Percentiles rank a stretch among this genome's conserved stretches.
phyloP scores from a whole-genome alignment of 495 filamentous ascomycete species.

The Talaromyces stipitatus region DNA sequence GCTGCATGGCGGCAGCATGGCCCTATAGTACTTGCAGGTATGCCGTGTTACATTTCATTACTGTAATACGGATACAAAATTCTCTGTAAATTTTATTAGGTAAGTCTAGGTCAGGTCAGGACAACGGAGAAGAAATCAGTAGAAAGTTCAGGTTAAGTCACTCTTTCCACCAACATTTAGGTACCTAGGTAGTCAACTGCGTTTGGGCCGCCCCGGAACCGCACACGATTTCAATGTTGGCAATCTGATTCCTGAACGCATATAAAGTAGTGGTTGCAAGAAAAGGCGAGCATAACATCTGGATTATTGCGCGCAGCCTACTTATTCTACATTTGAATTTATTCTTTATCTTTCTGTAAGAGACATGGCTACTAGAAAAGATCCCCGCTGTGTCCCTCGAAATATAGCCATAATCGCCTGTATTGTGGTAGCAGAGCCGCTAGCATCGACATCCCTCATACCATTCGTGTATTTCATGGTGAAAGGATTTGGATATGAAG shows the following conservation, averaged over 20 bases:
- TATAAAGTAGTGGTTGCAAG: no score
- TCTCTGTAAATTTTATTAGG: neutral
- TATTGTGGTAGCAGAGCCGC: constrained; percentile 2
- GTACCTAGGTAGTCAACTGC: neutral
- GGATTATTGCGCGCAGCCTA: no score
- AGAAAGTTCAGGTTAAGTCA: neutral
- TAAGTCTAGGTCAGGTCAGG: neutral
- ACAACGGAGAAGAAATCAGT: neutral
- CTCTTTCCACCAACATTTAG: neutral
- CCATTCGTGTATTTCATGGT: constrained; percentile 4
- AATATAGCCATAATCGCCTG: constrained; percentile 1
- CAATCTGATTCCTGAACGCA: no score
- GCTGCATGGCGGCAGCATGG: neutral
- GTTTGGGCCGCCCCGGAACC: no score
- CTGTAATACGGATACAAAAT: neutral
- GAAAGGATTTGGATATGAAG: neutral
- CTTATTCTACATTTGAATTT: no score
- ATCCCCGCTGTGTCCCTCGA: neutral
- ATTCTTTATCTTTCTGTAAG: neutral
- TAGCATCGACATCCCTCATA: neutral
- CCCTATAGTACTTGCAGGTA: no score
- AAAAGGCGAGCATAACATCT: no score
- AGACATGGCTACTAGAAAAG: neutral
- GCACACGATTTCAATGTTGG: no score
- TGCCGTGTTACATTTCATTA: neutral